Conservation (phyloP, 2,329 filamentous ascomycete genomes). For the Fusarium devonianum region DNA sequence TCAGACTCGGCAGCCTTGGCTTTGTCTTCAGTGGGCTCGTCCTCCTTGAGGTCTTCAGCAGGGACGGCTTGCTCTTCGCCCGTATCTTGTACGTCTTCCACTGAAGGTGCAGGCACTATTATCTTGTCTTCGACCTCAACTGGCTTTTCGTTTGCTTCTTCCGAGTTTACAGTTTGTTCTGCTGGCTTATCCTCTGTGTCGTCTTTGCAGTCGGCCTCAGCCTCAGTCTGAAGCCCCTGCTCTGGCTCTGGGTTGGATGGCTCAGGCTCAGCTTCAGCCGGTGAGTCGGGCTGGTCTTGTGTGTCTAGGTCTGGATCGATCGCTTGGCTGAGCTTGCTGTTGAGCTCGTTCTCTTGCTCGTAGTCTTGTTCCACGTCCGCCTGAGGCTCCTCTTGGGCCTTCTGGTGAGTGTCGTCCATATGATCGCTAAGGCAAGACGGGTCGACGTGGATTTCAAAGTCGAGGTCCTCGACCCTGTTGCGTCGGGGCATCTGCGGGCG, state of each 20-base stretch:
- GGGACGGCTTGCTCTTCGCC: conserved; percentile 14
- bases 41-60: conserved; percentile 8
- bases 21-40: conserved; percentile 15
- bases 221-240: neutral
- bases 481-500: conserved; percentile 42
- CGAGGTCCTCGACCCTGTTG: conserved; percentile 45
- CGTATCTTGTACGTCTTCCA: conserved; percentile 20
- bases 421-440: conserved; percentile 52
- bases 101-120: conserved; percentile 1
- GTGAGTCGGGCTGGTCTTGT: conserved; percentile 14
- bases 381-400: conserved; percentile 33
- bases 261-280: conserved; percentile 16
- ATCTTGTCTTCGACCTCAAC: conserved; percentile 14
- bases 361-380: conserved; percentile 18
- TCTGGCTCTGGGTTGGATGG: conserved; percentile 5
- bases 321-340: conserved; percentile 16
- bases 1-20: conserved; percentile 13
- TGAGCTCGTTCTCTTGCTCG: conserved; percentile 26
- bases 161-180: conserved; percentile 5
- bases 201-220: conserved; percentile 8
- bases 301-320: conserved; percentile 17
- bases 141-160: conserved; percentile 6
- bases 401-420: conserved; percentile 48
- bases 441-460: conserved; percentile 60
- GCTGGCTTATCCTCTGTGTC: conserved; percentile 10